phyloP scores from a whole-genome alignment of 495 filamentous ascomycete species.

The Hypoxylon rickii region DNA sequence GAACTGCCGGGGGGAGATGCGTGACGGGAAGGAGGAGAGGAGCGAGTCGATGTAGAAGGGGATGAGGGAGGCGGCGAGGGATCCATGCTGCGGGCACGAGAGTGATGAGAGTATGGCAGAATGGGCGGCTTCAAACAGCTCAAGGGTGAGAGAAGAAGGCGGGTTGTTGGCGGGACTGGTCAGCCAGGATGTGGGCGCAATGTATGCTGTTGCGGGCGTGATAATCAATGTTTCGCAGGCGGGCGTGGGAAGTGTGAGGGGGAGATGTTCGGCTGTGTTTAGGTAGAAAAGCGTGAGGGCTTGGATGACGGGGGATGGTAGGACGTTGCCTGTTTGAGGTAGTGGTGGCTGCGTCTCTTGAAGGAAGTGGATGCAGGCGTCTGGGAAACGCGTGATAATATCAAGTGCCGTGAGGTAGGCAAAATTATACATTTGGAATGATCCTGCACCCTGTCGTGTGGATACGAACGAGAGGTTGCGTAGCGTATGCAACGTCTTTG shows the following conservation, averaged over 20 bases:
- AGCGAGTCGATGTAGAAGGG: constrained; percentile 87
- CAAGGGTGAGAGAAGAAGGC: constrained; percentile 52
- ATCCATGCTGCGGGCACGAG: constrained; percentile 74
- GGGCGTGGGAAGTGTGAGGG: constrained; percentile 64
- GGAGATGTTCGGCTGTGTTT: constrained; percentile 86
- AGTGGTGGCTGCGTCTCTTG: constrained; percentile 60
- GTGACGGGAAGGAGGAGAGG: constrained; percentile 80
- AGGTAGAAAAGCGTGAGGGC: constrained; percentile 90
- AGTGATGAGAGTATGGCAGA: constrained; percentile 82
- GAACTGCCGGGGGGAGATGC: constrained; percentile 88
- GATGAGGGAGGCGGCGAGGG: constrained; percentile 70
- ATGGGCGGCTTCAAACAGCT: constrained; percentile 93
- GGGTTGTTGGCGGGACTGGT: constrained; percentile 52
- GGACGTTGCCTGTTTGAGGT: constrained; percentile 55
- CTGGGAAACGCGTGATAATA: constrained; percentile 75
- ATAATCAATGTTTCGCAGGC: constrained; percentile 76
- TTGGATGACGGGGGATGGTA: constrained; percentile 75
- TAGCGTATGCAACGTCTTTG: constrained; percentile 77
- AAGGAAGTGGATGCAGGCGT: constrained; percentile 71
- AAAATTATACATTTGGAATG: constrained; percentile 81
- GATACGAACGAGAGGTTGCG: constrained; percentile 88
- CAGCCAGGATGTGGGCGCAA: constrained; percentile 64
- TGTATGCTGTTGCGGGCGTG: constrained; percentile 74
- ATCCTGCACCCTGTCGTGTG: constrained; percentile 70
- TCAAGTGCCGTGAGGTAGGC: constrained; percentile 89